phyloP scores from a whole-genome alignment of 805 yeast species.

The Kazachstania psychrophila region DNA sequence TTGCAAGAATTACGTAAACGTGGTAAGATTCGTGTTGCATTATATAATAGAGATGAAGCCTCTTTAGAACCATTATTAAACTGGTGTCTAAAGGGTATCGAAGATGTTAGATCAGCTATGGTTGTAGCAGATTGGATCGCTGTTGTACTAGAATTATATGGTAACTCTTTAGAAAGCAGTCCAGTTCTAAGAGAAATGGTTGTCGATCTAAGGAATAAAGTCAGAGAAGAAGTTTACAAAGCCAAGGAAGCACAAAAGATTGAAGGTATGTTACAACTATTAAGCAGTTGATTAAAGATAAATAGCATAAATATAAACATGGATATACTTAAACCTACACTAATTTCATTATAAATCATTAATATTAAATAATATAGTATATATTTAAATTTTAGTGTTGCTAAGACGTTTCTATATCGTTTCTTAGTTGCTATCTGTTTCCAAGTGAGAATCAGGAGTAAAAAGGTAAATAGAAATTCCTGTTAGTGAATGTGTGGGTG shows the following conservation, averaged over 20 bases:
- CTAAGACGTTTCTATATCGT: slow-evolving; percentile 1
- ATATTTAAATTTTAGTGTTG: neutral
- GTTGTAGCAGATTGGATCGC: slow-evolving; percentile 66
- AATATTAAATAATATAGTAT: no score
- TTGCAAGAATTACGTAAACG: slow-evolving; percentile 78
- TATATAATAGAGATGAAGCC: slow-evolving; percentile 76
- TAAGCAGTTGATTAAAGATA: slow-evolving; percentile 36
- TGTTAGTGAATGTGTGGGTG: neutral
- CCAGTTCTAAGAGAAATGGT: slow-evolving; percentile 71
- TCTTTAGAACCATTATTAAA: slow-evolving; percentile 75
- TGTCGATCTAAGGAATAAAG: slow-evolving; percentile 47
- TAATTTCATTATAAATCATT: no score
- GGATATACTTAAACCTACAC: no score
- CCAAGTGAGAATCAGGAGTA: slow-evolving; percentile 1
- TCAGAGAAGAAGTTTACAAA: slow-evolving; percentile 60
- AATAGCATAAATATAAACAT: no score
- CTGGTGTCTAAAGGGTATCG: slow-evolving; percentile 72
- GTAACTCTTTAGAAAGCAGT: slow-evolving; percentile 57
- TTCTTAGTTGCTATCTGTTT: neutral
- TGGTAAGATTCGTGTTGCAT: slow-evolving; percentile 78
- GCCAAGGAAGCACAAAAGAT: slow-evolving; percentile 83
- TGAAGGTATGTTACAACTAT: slow-evolving; percentile 86
- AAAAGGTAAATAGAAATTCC: neutral
- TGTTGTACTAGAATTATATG: slow-evolving; percentile 65
- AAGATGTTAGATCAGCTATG: slow-evolving; percentile 61